Evolutionary conservation across 2,329 filamentous ascomycete genomes (phyloP).

Genomic region (Bisporella sp.): DNA sequence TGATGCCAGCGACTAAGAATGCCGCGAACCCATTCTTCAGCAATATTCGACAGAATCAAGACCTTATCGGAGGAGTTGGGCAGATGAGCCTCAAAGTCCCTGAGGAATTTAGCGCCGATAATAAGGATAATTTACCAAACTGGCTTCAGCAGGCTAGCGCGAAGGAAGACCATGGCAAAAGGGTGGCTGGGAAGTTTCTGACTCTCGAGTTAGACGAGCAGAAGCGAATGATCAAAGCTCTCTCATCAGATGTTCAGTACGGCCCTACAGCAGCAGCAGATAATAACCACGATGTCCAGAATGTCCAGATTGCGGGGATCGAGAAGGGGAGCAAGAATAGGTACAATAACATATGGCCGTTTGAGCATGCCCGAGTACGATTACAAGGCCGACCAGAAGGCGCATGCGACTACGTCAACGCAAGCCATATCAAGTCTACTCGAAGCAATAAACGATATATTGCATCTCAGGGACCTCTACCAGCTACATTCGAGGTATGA

Average conservation of each 20-base stretch:
- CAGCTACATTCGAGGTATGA: constrained; percentile 80
- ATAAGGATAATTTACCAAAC: constrained; percentile 48
- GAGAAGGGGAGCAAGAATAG: constrained; percentile 94
- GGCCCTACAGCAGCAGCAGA: constrained; percentile 32
- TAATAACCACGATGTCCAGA: constrained; percentile 7
- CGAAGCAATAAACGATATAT: constrained; percentile 90
- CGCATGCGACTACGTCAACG: constrained; percentile 91
- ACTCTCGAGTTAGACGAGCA: constrained; percentile 80
- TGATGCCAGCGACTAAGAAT: constrained; percentile 63
- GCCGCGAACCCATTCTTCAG: constrained; percentile 85
- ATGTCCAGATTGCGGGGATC: constrained; percentile 77
- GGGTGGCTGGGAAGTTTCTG: constrained; percentile 76
- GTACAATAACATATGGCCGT: constrained; percentile 97
- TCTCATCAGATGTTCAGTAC: constrained; percentile 54
- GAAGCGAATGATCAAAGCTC: constrained; percentile 81
- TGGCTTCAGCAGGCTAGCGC: constrained; percentile 72
- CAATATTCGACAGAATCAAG: constrained; percentile 95
- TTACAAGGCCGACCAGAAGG: constrained; percentile 60
- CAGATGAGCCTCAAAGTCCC: constrained; percentile 63
- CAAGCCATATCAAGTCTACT: constrained; percentile 74
- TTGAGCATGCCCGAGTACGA: constrained; percentile 85
- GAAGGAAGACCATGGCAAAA: constrained; percentile 65
- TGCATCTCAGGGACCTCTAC: constrained; percentile 87
- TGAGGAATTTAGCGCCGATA: constrained; percentile 37
- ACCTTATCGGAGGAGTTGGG: constrained; percentile 86